phyloP scores from a whole-genome alignment of 164 flowering plant genomes.

The Dillenia turbinata region DNA sequence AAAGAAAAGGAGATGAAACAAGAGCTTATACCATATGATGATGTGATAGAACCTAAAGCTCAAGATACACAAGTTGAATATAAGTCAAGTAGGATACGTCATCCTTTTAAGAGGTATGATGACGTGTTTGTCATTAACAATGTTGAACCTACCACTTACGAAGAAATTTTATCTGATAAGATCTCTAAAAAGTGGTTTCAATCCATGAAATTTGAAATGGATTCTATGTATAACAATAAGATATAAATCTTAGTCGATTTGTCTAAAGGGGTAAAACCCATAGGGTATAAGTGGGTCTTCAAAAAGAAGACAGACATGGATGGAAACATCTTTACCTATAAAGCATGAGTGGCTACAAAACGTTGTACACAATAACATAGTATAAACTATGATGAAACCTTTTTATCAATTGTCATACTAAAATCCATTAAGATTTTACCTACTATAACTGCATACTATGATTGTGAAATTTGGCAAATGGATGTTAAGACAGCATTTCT shows the following conservation, averaged over 20 bases:
- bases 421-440: no score
- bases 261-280: background rate
- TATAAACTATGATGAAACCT: no score
- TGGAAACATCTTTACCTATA: no score
- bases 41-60: background rate
- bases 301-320: no score
- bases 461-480: no score
- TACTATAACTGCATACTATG: no score
- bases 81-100: background rate
- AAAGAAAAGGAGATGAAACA: background rate
- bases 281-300: background rate
- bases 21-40: background rate
- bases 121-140: background rate
- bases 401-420: no score
- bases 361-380: no score
- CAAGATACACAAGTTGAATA: background rate
- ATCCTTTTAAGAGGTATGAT: background rate
- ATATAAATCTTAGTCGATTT: background rate
- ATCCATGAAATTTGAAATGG: conserved; percentile 3
- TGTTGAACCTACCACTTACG: background rate
- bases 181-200: background rate
- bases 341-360: no score
- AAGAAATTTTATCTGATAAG: background rate
- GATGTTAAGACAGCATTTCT: no score
- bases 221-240: background rate